Base-by-base conservation (phyloP, 225 moss, liverwort and hornwort genomes). In the Rhytidiadelphus loreus region DNA sequence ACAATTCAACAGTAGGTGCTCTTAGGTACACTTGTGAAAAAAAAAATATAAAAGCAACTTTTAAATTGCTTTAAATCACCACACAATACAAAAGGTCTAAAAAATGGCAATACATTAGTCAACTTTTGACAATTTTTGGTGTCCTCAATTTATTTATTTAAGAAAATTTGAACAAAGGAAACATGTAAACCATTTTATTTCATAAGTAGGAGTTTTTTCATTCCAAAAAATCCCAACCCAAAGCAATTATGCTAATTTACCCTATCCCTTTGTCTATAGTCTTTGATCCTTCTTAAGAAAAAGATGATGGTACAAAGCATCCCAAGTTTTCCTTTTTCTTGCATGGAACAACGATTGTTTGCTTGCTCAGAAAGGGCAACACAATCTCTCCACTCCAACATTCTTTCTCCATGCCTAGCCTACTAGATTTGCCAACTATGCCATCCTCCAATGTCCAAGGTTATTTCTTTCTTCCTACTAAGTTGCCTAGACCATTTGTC, bases 391-490 rank as follows among this genome's bases (percentile, higher is more conserved):
- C 0, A 3, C 16, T 1, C 16, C 9, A 2, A 16, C 6, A 28
- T 3, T 69, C 24, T 69, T 41, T 69, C 24, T 69, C 39, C 4
- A 39, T 2, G 3, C 7, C 0, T 6, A 0, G 7, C 24, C 1
- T 41, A 6, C 39, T 0, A 24, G 13, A 41, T 23, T 7, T 4
- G 1, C 7, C 4, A 23, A 0, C 22, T 7, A n/a, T 0, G n/a
- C n/a, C n/a, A 66, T 66, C 21, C 11, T 66, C 0, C 0, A 0
- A n/a, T 21, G 22, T 0, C 6, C 0, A 12, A 0, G 12, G 37
- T n/a, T 37, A 6, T n/a, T 66, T 66, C 7, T 4, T 1, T n/a
- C 22, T 22, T 12, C 12, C 4, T 12, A n/a, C 1, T 11, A 1
- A n/a, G 22, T 66, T 37, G 11, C 11, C 21, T 0, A 11, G 2